Evolutionary conservation across 2,329 filamentous ascomycete species (phyloP), one percentile per base, ranked within the genome.

Genomic region (Pleurostoma richardsiae): DNA sequence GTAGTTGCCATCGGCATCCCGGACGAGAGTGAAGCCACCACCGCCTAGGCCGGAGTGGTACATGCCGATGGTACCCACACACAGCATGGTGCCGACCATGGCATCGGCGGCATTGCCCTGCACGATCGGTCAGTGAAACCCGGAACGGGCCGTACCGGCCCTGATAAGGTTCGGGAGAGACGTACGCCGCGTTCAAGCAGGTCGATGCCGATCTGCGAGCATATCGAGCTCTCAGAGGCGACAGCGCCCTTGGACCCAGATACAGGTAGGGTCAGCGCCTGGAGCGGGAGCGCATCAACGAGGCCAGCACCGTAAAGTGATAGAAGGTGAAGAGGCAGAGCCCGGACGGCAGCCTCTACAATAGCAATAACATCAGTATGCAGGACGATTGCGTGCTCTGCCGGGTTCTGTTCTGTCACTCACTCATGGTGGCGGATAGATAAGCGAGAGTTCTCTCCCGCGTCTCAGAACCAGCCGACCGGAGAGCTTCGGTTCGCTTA

Each of bases 11-110:
- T 88, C 73, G 11, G 80, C 69, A 31, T 81, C 76, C 42, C 88
- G 83, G 4, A 96, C 80, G 4, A 96, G 74, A 77, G 90, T 87
- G 67, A 97, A 97, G 3, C 92, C 92, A 39, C 92, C 92, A 5
- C 92, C 92, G 26, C 88, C 91, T 49, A 96, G 86, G 11, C 92
- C 91, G 39, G 79, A 80, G 62, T 91, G 87, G 56, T 89, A 88
- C 82, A 88, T 88, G 47, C 78, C 85, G 40, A 87, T 76, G 5
- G 88, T 84, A 5, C 88, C 88, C 36, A 90, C 79, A 52, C 88
- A 92, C 43, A 91, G 77, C 6, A 82, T 82, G 0, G 86, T 87
- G 30, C 82, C 86, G 26, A 91, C 82, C 51, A 89, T 67, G 41
- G 87, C 85, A 66, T 92, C 88, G 1, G 85, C 86, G 10, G 88